Evolutionary conservation across 2,329 filamentous ascomycete genomes (phyloP), one percentile per base, ranked within the genome.

Genomic region (Annulohypoxylon truncatum): DNA sequence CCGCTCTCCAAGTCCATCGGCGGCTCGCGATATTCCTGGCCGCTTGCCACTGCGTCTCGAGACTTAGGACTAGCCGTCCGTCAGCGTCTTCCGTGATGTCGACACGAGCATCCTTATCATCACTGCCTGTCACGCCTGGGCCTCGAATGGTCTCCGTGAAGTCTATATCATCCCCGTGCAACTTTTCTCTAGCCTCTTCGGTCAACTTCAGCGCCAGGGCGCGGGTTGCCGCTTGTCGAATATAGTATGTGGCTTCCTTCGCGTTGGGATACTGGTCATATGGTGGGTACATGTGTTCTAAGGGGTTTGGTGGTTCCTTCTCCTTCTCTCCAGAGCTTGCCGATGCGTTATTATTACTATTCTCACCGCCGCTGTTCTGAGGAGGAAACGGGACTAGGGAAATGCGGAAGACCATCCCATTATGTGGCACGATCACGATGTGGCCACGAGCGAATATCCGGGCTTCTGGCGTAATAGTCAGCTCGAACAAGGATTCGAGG

Each of bases 31-130:
- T 20, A 2, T 13, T 29, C 28, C 50, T 62, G 5, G 64, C 66
- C 24, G 42, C 42, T 9, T 33, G 57, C 66, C 66, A 68, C 26
- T 55, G 69, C 8, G 64, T 67, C 28, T 72, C 70, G n/a, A 75
- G 61, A 57, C 78, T 77, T 8, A 79, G 73, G 0, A 80, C 75
- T 2, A 85, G 75, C 42, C 78, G 77, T 46, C 80, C 44, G 15
- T 68, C 61, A 2, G 18, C 18, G 13, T 94, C 64, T 93, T 95
- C 74, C 87, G 71, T 15, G 48, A 76, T 65, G 13, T 68, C 50
- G 22, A 77, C 18, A 5, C 28, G 61, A 1, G 63, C 70, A 26
- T 70, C 68, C 4, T 61, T 68, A 12, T 70, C 71, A n/a, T 57
- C 55, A 22, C 62, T 28, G 13, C 64, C 65, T 8, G 40, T 68